Conservation (phyloP, 2,329 filamentous ascomycete genomes). For the Arthrobotrys entomopaga region DNA sequence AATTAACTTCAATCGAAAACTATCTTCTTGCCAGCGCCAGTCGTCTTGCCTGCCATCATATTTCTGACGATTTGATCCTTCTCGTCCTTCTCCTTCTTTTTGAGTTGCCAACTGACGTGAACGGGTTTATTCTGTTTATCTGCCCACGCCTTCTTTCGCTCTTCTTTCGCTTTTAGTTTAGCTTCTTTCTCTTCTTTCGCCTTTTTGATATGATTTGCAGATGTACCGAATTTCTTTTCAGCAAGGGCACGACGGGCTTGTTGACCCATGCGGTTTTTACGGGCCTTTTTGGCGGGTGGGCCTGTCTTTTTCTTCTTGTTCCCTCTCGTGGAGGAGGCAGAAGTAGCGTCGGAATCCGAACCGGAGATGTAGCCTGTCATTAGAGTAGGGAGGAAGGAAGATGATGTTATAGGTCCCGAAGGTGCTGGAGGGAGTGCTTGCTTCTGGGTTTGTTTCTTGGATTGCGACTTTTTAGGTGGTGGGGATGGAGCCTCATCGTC, state of each 20-base stretch:
- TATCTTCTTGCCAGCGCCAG: constrained; percentile 58
- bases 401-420: constrained; percentile 58
- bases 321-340: constrained; percentile 64
- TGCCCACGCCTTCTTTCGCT: constrained; percentile 64
- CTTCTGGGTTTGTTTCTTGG: constrained; percentile 55
- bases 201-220: constrained; percentile 73
- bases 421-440: constrained; percentile 36
- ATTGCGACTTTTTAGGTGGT: constrained; percentile 30
- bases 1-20: constrained; percentile 56
- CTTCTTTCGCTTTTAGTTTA: constrained; percentile 64
- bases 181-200: constrained; percentile 55
- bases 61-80: constrained; percentile 66
- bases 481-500: constrained; percentile 55
- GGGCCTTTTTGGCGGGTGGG: constrained; percentile 59
- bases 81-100: constrained; percentile 70
- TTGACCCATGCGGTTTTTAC: constrained; percentile 81
- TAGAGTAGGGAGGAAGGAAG: constrained; percentile 77
- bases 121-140: constrained; percentile 67
- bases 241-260: constrained; percentile 80
- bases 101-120: constrained; percentile 72
- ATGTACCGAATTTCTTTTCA: constrained; percentile 80
- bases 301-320: constrained; percentile 46
- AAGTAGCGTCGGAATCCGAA: constrained; percentile 72
- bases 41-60: constrained; percentile 62
- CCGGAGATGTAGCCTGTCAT: constrained; percentile 84